These are phyloP conservation scores for Hordeum pubiflorum DNA, from an alignment of 202 grass and related monocot species.

Conservation along the genomic window DNA sequence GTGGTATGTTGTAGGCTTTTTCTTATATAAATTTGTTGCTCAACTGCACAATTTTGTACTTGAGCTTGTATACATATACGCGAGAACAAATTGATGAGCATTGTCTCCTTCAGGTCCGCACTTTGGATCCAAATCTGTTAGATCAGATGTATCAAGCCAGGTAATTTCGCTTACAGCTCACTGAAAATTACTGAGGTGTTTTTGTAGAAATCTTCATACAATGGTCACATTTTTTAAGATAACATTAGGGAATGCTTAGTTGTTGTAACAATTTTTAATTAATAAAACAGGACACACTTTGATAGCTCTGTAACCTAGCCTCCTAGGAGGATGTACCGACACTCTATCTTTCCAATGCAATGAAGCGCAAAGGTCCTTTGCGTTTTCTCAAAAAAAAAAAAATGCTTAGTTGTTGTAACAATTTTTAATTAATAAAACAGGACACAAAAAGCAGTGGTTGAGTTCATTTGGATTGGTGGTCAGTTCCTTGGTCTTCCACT, in stretches of 20 bases:
- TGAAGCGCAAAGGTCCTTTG: too few relatives aligned
- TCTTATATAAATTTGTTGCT: constrained; percentile 18
- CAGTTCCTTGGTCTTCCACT: constrained; percentile 58
- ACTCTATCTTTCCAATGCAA: too few relatives aligned
- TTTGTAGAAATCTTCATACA: neutral
- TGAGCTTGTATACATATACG: constrained; percentile 21
- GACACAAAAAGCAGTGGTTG: constrained; percentile 76
- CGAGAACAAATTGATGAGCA: constrained; percentile 15
- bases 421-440: constrained; percentile 41
- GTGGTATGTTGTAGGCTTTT: constrained; percentile 46
- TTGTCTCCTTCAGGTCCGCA: constrained; percentile 52
- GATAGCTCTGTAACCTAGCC: too few relatives aligned
- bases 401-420: neutral
- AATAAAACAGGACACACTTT: too few relatives aligned
- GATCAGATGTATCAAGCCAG: constrained; percentile 96
- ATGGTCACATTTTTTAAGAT: constrained; percentile 15
- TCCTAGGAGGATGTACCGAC: too few relatives aligned
- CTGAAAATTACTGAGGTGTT: neutral
- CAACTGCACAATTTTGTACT: constrained; percentile 8
- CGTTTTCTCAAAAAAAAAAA: too few relatives aligned
- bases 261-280: neutral
- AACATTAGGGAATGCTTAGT: neutral
- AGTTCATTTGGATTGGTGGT: constrained; percentile 70
- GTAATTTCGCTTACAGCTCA: constrained; percentile 35
- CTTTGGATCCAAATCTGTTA: constrained; percentile 58